A percentile compares a stretch with the other conserved stretches of the same genome.
Conservation (phyloP, 2,329 filamentous ascomycete species). For the Fusarium pininemorale region DNA sequence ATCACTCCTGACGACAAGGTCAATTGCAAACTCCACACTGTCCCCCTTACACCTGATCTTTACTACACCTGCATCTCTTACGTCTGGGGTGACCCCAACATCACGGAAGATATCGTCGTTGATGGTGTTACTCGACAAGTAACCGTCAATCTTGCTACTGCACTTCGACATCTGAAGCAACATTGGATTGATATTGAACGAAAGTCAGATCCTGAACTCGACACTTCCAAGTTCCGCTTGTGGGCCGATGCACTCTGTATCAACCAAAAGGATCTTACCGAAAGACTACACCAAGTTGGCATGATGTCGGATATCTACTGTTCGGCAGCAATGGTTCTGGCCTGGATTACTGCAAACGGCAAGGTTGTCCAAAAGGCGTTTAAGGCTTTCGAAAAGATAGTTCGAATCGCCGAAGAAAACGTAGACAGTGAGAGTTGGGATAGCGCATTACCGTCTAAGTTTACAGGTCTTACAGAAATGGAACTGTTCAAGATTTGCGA, state of each 20-base stretch:
- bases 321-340: neutral
- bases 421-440: no score
- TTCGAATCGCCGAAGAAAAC: no score
- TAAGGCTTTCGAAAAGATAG: neutral
- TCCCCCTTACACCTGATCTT: neutral
- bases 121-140: neutral
- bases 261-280: neutral
- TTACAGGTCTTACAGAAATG: no score
- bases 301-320: neutral
- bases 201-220: accelerated
- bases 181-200: neutral
- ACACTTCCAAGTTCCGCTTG: neutral
- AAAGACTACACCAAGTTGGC: neutral
- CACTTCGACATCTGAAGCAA: neutral
- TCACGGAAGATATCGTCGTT: neutral
- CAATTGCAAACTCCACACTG: neutral
- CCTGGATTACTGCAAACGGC: neutral
- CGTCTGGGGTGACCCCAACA: neutral
- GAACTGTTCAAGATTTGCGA: no score
- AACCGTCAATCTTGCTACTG: neutral
- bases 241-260: neutral
- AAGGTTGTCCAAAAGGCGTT: neutral
- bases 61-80: neutral
- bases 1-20: accelerated
- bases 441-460: no score